A percentile compares a stretch with the other conserved stretches of the same genome.
Evolutionary conservation across 139 green algal genomes (phyloP).

Genomic region (Chlorella sp.): DNA sequence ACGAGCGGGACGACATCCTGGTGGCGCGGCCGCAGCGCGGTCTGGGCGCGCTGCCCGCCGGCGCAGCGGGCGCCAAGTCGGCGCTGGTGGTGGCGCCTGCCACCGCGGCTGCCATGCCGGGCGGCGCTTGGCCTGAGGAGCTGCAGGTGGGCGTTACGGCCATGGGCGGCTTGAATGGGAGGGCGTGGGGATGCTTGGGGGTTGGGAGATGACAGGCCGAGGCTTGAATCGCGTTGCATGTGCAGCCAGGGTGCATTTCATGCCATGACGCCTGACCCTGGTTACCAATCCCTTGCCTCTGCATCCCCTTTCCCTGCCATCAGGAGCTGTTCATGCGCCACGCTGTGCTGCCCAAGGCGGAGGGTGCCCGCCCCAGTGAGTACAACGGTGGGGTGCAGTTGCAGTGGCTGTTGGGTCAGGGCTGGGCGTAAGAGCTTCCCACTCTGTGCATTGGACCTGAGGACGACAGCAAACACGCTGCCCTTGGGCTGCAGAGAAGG

Average conservation of each 20-base stretch:
- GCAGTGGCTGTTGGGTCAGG: neutral
- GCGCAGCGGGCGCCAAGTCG: neutral
- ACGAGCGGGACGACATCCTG: slow-evolving; percentile 19
- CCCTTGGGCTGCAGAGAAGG: neutral
- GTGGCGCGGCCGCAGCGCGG: slow-evolving; percentile 11
- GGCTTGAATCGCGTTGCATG: too few species aligned
- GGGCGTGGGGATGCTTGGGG: too few species aligned
- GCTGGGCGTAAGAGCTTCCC: neutral
- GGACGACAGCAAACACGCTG: too few species aligned
- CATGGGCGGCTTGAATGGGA: too few species aligned
- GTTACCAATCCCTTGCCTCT: too few species aligned
- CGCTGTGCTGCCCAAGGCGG: neutral
- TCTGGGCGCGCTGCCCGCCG: neutral
- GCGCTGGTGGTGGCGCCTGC: neutral
- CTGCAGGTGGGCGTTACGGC: neutral
- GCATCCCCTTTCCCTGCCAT: too few species aligned
- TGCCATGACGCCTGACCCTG: too few species aligned
- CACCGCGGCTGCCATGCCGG: neutral
- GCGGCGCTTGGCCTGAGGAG: slow-evolving; percentile 12
- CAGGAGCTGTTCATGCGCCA: slow-evolving; percentile 15
- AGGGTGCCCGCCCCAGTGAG: slow-evolving; percentile 3
- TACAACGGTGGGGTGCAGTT: neutral
- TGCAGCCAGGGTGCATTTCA: too few species aligned
- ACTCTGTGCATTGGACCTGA: neutral
- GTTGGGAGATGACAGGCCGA: too few species aligned